These are phyloP conservation scores for Takakia lepidozioides DNA, from an alignment of 225 moss, liverwort and hornwort genomes.

Conservation along the genomic window DNA sequence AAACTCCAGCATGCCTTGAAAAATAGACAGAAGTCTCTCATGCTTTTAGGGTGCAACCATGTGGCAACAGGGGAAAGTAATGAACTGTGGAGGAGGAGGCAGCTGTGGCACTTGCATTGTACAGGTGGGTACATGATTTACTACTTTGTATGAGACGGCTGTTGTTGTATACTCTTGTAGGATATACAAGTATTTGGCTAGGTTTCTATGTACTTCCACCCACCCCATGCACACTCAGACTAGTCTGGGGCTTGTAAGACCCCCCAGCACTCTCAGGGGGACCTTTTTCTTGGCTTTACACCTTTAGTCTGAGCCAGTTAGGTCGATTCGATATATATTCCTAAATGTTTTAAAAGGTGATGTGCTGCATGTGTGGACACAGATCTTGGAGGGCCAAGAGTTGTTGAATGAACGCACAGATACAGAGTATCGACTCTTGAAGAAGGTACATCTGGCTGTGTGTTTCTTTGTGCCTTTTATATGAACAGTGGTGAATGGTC, in stretches of 20 bases:
- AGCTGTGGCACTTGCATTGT: slow-evolving; percentile 88
- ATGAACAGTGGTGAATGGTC: no score
- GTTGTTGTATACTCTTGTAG: not conserved
- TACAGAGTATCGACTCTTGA: slow-evolving; percentile 62
- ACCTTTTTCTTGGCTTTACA: not conserved
- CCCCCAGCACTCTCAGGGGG: no score
- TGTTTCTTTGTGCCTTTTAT: no score
- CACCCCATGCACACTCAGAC: no score
- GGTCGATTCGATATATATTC: no score
- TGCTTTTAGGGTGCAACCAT: not conserved
- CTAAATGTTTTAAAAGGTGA: no score
- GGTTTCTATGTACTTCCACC: not conserved
- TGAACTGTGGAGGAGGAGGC: slow-evolving; percentile 95
- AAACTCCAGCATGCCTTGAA: no score
- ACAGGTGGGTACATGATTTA: slow-evolving; percentile 33
- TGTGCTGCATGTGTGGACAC: slow-evolving; percentile 3
- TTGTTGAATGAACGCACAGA: slow-evolving; percentile 75
- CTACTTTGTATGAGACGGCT: not conserved
- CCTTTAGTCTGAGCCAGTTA: not conserved
- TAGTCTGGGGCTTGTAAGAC: no score
- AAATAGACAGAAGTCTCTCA: slow-evolving; percentile 4
- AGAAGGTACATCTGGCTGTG: no score
- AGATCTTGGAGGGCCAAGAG: slow-evolving; percentile 73
- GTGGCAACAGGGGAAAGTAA: slow-evolving; percentile 69
- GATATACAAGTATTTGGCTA: not conserved